Base-by-base conservation (phyloP, 2,329 filamentous ascomycete species). In the Trichoderma cornu-damae region DNA sequence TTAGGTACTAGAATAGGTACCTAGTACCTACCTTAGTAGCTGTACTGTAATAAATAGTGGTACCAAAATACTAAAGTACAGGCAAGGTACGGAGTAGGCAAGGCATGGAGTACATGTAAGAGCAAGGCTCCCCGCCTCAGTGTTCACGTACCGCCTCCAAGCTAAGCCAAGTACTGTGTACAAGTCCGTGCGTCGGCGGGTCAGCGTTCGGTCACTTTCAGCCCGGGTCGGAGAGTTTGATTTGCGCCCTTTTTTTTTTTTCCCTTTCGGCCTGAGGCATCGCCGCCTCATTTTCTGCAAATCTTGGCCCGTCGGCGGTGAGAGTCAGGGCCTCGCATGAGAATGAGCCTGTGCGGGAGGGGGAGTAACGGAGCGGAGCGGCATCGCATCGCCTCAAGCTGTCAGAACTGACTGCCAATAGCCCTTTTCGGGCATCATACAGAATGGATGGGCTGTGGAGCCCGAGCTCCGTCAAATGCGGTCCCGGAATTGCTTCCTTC, bases 181-280 rank as follows among this genome's bases (percentile, higher is more conserved):
- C n/a, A n/a, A n/a, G n/a, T n/a, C n/a, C 24, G 32, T 40, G 20
- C 42, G 43, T 46, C 14, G 30, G 42, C 51, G 51, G 51, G 42
- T 55, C 34, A 52, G 34, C 35, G 49, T 52, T n/a, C 49, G 49
- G 49, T 37, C 24, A 24, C 20, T 30, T 30, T 9, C 28, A 30
- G 28, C 32, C 20, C 16, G 16, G 24, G 28, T n/a, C 24, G 42
- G n/a, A 28, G 18, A 18, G 34, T n/a, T n/a, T n/a, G 5, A 18
- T 3, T 26, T 32, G n/a, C n/a, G 9, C 14, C n/a, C 24, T 28
- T 20, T 18, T 47, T 51, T 6, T 42, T 9, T 46, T 18, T 47
- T 51, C 7, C 51, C 14, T 46, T 35, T 37, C 11, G 47, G 51
- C 51, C 42, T 55, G 42, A 55, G 51, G 51, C 50, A 38, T 50